Conservation (phyloP, 2,329 filamentous ascomycete genomes). For the Pseudocercospora pini-densiflorae region DNA sequence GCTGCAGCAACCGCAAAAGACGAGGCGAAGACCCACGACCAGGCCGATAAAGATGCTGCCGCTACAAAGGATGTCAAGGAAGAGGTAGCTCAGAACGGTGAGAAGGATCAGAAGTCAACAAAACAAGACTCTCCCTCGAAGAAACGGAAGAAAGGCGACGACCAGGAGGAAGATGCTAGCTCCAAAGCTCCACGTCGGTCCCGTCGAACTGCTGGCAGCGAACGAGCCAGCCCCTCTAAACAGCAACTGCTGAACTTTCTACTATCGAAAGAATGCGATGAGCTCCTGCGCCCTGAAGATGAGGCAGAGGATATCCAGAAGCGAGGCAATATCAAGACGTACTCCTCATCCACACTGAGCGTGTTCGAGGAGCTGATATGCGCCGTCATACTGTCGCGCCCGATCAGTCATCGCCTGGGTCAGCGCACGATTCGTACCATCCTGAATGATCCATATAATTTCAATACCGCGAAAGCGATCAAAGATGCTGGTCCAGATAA, state of each 20-base stretch:
- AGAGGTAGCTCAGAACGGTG: not conserved
- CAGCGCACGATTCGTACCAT: slow-evolving; percentile 50
- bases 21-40: not conserved
- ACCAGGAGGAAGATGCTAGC: slow-evolving; percentile 32
- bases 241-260: slow-evolving; percentile 42
- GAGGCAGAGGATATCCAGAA: slow-evolving; percentile 38
- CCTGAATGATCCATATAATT: slow-evolving; percentile 49
- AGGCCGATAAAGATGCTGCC: not conserved
- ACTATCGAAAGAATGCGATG: slow-evolving; percentile 36
- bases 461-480: slow-evolving; percentile 42
- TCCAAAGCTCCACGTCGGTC: slow-evolving; percentile 38
- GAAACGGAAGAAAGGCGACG: slow-evolving; percentile 22
- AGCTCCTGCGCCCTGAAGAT: slow-evolving; percentile 41
- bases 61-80: not conserved
- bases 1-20: not conserved
- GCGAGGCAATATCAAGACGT: slow-evolving; percentile 37
- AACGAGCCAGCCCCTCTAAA: slow-evolving; percentile 30
- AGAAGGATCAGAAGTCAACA: not conserved
- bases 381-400: slow-evolving; percentile 50
- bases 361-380: slow-evolving; percentile 53
- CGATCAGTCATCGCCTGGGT: slow-evolving; percentile 51
- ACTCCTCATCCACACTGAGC: slow-evolving; percentile 40
- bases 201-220: slow-evolving; percentile 28
- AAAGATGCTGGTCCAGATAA: slow-evolving; percentile 45
- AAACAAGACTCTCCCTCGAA: not conserved